Evolutionary conservation across 177 flowering plant species (phyloP).

Genomic region (Vitis hybrid): DNA sequence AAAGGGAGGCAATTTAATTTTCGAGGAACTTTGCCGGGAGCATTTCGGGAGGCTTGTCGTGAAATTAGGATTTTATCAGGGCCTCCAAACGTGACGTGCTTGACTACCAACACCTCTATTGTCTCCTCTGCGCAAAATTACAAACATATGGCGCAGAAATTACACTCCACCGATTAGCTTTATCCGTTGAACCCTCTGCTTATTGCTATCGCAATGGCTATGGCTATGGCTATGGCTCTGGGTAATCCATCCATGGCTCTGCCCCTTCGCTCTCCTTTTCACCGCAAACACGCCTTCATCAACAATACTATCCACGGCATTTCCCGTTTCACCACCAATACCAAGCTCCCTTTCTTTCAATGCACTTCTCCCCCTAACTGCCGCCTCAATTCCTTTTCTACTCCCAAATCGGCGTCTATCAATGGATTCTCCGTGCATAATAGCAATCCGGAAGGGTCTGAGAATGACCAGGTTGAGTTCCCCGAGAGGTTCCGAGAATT

Average conservation of each 20-base stretch:
- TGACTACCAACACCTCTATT: too few species aligned
- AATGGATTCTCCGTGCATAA: slow-evolving; percentile 40
- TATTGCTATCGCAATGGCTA: too few species aligned
- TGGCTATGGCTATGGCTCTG: too few species aligned
- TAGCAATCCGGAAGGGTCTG: slow-evolving; percentile 10
- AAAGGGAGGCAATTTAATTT: too few species aligned
- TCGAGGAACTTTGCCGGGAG: too few species aligned
- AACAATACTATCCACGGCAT: not conserved
- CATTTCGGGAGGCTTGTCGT: too few species aligned
- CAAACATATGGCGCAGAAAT: not conserved
- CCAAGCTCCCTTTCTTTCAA: slow-evolving; percentile 8
- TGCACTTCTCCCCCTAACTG: too few species aligned
- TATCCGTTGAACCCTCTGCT: too few species aligned
- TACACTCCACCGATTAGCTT: too few species aligned
- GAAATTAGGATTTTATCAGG: too few species aligned
- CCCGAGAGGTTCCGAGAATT: slow-evolving; percentile 34
- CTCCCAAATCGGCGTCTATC: slow-evolving; percentile 35
- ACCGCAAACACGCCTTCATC: not conserved
- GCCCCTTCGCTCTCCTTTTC: slow-evolving; percentile 5
- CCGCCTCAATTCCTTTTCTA: slow-evolving; percentile 10
- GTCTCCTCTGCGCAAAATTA: too few species aligned
- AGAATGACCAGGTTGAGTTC: slow-evolving; percentile 15
- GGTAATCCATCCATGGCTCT: slow-evolving; percentile 14
- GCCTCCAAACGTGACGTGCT: too few species aligned
- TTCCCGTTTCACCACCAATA: slow-evolving; percentile 11